Base-by-base conservation (phyloP, 2,329 filamentous ascomycete species). In the Aspergillus thermomutatus region DNA sequence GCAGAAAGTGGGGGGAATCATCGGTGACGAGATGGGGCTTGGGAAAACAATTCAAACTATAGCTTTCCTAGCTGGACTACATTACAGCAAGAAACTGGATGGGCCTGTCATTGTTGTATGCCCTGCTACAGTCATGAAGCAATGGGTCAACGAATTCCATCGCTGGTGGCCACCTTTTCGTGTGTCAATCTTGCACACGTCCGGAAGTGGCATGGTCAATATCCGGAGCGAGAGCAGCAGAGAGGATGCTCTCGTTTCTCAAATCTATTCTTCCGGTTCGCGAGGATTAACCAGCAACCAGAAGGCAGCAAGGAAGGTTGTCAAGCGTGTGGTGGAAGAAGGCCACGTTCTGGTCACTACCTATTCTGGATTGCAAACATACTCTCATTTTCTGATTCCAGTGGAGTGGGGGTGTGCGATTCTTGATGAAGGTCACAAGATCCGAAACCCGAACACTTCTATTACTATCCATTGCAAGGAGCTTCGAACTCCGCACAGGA, bases 111-210 rank as follows among this genome's bases (percentile, higher is more conserved):
- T 99, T 58, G 84, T 99, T 7, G 92, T 99, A 3, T 92, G 92
- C 51, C 94, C 94, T 1, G 93, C 93, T 3, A 99, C 94, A 0
- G 89, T 99, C 25, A 87, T 99, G 77, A 89, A 91, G 59, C 94
- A 99, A 72, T 99, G 94, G 94, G 94, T 97, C 11, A 96, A 95
- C 62, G 94, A 99, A 69, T 97, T 99, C 66, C 95, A 99, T 75
- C 87, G 88, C 11, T 99, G 95, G 95, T 99, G 95, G 95, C 94
- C 94, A n/a, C 88, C 94, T n/a, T 80, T 99, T 31, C 85, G 95
- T 45, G 94, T 99, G 4, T 96, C 92, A 0, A 97, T 99, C 60
- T 74, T 99, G 50, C 94, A 99, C 71, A 91, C 91, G 0, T 97
- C 94, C 4, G 94, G 94, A 2, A 97, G 92, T 71, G 95, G 94